phyloP scores from a whole-genome alignment of 2,329 filamentous ascomycete genomes.

The Colletotrichum ledebouriae region DNA sequence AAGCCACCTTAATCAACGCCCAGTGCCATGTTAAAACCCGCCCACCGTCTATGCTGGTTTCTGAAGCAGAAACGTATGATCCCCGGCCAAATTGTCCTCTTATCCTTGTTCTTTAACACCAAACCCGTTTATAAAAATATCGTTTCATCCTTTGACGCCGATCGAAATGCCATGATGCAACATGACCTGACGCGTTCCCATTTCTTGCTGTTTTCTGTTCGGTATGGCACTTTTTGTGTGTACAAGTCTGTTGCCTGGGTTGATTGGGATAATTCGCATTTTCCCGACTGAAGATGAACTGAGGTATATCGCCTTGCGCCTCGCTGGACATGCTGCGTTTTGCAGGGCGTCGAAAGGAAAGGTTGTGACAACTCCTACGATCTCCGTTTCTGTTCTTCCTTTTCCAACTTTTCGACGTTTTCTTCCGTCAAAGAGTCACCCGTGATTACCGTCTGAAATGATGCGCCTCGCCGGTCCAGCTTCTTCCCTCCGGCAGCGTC shows the following conservation, averaged over 20 bases:
- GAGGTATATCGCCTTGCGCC: conserved; percentile 16
- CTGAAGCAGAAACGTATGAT: not conserved
- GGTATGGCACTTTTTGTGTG: not conserved
- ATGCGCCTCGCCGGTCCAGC: conserved; percentile 50
- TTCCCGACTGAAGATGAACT: not conserved
- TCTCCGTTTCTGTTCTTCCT: conserved; percentile 47
- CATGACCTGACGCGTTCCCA: conserved; percentile 32
- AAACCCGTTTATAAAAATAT: not conserved
- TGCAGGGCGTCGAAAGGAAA: not conserved
- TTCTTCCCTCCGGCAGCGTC: conserved; percentile 58
- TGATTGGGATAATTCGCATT: too few relatives aligned
- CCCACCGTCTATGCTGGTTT: conserved; percentile 24
- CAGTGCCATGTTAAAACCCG: conserved; percentile 3
- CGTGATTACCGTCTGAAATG: conserved; percentile 51
- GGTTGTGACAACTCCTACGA: conserved; percentile 14
- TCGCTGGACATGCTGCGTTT: conserved; percentile 7
- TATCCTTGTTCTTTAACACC: not conserved
- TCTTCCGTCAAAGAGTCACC: conserved; percentile 66
- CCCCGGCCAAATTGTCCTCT: not conserved
- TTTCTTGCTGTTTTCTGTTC: not conserved
- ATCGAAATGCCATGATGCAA: conserved; percentile 44
- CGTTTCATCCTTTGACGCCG: conserved; percentile 14
- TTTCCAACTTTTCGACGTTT: conserved; percentile 64
- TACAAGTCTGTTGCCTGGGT: conserved; percentile 21
- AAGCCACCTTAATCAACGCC: conserved; percentile 13